phyloP scores from a whole-genome alignment of 139 green algal genomes.

The Chlamydomonas urium region DNA sequence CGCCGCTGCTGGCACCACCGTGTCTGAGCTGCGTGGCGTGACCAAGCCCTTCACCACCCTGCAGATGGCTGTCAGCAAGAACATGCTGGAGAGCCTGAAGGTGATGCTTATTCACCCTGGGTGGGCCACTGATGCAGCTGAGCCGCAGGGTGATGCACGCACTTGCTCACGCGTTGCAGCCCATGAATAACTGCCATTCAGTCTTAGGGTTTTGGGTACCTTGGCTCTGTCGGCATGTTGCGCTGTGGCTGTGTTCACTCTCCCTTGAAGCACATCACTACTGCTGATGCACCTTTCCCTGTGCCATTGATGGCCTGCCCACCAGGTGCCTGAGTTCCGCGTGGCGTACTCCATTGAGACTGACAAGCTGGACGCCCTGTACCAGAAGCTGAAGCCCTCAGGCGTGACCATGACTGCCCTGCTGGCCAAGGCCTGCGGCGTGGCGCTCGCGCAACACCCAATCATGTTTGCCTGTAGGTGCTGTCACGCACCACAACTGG shows the following conservation, averaged over 20 bases:
- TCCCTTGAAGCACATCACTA: no score
- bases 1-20: constrained; percentile 48
- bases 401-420: constrained; percentile 98
- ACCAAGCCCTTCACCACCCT: constrained; percentile 87
- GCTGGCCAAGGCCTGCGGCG: constrained; percentile 89
- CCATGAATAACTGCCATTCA: no score
- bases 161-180: no score
- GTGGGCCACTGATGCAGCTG: no score
- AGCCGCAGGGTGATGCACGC: no score
- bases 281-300: no score
- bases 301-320: no score
- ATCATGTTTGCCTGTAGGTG: constrained; percentile 78
- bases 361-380: constrained; percentile 91
- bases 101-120: no score
- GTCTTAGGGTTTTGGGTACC: no score
- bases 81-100: constrained; percentile 91
- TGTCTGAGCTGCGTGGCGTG: constrained; percentile 78
- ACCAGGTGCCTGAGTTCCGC: constrained; percentile 93
- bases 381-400: constrained; percentile 95
- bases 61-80: constrained; percentile 85
- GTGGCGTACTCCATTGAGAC: constrained; percentile 89
- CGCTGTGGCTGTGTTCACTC: no score
- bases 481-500: neutral
- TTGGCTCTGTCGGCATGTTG: no score
- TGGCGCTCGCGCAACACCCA: constrained; percentile 88